Evolutionary conservation across 1,139 yeast species (phyloP).

Genomic region (Geotrichum candidum): DNA sequence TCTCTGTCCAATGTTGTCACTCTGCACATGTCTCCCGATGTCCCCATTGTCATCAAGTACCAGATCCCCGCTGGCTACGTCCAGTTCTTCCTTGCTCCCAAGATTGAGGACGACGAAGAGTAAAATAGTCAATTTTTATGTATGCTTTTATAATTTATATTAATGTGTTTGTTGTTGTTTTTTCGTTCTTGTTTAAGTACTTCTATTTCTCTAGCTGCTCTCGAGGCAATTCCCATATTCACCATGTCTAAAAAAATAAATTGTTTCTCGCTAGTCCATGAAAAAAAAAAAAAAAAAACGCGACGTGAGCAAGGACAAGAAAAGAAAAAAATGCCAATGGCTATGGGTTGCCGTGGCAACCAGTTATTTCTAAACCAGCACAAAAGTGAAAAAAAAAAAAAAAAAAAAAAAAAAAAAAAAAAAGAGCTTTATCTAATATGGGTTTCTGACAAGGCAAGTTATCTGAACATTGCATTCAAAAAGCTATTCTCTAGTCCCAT

Average conservation of each 20-base stretch:
- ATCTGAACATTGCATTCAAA: no score
- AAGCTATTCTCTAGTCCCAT: no score
- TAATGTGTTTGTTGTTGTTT: not conserved
- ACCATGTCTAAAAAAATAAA: no score
- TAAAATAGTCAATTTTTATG: not conserved
- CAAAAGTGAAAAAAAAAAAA: no score
- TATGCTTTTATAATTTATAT: not conserved
- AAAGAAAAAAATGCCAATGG: not conserved
- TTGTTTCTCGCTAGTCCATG: no score
- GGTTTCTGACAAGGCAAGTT: no score
- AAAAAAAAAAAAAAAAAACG: no score
- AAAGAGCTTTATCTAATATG: no score
- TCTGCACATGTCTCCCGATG: conserved; percentile 79
- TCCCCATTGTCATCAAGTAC: conserved; percentile 93
- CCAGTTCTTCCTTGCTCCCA: conserved; percentile 95
- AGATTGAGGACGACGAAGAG: conserved; percentile 80
- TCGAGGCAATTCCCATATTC: not conserved
- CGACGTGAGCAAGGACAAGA: not conserved
- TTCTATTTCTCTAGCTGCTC: not conserved
- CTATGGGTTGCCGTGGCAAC: no score
- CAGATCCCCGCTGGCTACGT: conserved; percentile 88
- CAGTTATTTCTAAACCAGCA: no score
- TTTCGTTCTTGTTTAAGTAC: not conserved
- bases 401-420: no score
- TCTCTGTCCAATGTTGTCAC: conserved; percentile 70